Evolutionary conservation across 202 grass and related monocot species (phyloP).

Genomic region (Brachypodium distachyon): DNA sequence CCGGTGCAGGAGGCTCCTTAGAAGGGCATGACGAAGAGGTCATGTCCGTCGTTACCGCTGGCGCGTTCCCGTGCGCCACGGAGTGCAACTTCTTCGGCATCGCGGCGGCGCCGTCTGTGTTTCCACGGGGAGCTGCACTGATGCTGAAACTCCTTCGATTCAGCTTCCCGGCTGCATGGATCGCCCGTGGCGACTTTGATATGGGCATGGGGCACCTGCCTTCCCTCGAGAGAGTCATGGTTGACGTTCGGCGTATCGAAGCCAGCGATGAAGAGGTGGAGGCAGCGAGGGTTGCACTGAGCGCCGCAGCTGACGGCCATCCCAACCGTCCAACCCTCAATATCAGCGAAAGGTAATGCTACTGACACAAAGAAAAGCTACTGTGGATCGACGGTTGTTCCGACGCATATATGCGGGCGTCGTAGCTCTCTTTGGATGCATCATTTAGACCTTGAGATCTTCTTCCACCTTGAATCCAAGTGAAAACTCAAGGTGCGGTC

Average conservation of each 20-base stretch:
- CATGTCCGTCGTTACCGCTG: not conserved
- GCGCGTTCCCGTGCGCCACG: not conserved
- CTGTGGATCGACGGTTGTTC: no score
- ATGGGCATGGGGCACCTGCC: not conserved
- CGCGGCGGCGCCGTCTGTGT: not conserved
- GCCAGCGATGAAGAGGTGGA: not conserved
- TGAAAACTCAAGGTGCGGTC: no score
- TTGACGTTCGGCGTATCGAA: not conserved
- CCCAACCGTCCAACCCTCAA: not conserved
- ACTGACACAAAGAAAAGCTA: not conserved
- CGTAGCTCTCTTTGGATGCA: no score
- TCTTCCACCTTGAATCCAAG: no score
- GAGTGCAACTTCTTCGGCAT: fast-evolving
- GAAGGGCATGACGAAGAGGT: not conserved
- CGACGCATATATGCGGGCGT: no score
- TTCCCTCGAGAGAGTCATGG: not conserved
- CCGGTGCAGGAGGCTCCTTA: not conserved
- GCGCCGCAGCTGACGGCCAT: not conserved
- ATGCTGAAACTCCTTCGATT: not conserved
- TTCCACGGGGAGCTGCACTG: not conserved
- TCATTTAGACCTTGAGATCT: no score
- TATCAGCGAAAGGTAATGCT: not conserved
- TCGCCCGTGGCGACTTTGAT: not conserved
- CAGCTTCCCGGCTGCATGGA: not conserved
- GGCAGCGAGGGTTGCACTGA: not conserved